Evolutionary conservation across 257 asterid genomes (phyloP).

Genomic region (Ajuga chamaepitys): DNA sequence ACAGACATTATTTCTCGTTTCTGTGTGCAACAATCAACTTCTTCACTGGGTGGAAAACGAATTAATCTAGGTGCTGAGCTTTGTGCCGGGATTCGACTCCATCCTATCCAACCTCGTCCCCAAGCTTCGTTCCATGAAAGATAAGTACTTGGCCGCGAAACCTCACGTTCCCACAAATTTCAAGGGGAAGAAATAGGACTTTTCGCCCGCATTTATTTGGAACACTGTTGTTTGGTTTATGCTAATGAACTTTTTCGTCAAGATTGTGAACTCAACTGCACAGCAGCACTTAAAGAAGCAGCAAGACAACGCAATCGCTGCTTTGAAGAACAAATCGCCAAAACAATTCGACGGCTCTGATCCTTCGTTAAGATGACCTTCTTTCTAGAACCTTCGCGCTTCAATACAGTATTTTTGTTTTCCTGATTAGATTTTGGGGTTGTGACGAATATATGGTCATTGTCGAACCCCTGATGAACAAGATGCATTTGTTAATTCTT

Average conservation of each 20-base stretch:
- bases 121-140: conserved; percentile 78
- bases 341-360: conserved; percentile 30
- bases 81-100: conserved; percentile 63
- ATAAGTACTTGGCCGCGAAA: conserved; percentile 66
- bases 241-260: conserved; percentile 56
- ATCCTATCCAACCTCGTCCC: conserved; percentile 49
- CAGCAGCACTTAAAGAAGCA: conserved; percentile 48
- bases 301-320: conserved; percentile 51
- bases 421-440: conserved; percentile 12
- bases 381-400: conserved; percentile 1
- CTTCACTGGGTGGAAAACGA: conserved; percentile 91
- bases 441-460: conserved; percentile 5
- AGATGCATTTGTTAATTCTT: conserved; percentile 12
- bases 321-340: conserved; percentile 35
- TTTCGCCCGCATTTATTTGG: conserved; percentile 59
- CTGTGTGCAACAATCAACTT: conserved; percentile 91
- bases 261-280: conserved; percentile 69
- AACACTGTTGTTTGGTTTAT: conserved; percentile 70
- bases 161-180: conserved; percentile 36
- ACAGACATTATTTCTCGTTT: conserved; percentile 83
- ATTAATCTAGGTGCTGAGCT: conserved; percentile 74
- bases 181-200: conserved; percentile 60
- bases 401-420: neutral
- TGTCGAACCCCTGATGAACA: neutral
- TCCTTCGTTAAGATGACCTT: conserved; percentile 24